phyloP scores from a whole-genome alignment of 2,329 filamentous ascomycete species.

The Colletotrichum noveboracense region DNA sequence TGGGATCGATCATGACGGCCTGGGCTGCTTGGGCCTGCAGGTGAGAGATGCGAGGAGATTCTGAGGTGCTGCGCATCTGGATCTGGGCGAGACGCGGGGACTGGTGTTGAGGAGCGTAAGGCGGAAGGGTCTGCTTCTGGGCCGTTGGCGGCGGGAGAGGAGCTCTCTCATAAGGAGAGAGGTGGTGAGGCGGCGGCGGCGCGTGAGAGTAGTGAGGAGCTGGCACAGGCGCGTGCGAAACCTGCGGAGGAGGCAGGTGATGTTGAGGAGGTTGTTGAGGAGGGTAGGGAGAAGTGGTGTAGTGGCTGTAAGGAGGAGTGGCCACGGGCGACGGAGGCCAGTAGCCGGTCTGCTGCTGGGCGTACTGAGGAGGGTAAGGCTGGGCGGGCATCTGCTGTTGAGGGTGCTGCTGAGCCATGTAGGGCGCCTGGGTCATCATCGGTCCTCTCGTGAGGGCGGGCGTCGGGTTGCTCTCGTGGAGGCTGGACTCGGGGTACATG shows the following conservation, averaged over 20 bases:
- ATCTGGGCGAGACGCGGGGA: constrained; percentile 32
- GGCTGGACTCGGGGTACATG: constrained; percentile 95
- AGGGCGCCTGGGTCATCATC: constrained; percentile 55
- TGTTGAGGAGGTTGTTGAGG: constrained; percentile 28
- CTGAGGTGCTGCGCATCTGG: constrained; percentile 26
- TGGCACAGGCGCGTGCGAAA: constrained; percentile 31
- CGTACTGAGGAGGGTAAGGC: constrained; percentile 44
- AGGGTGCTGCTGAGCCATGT: constrained; percentile 29
- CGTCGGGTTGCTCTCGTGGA: constrained; percentile 82
- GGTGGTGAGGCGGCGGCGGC: constrained; percentile 18
- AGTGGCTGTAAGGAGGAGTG: constrained; percentile 59
- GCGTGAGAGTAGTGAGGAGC: constrained; percentile 31
- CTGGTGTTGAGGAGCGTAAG: constrained; percentile 36
- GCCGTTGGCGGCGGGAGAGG: constrained; percentile 41
- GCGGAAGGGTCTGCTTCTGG: constrained; percentile 29
- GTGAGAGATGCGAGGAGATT: constrained; percentile 50
- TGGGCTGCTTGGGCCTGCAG: constrained; percentile 48
- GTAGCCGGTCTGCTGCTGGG: constrained; percentile 44
- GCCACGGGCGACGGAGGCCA: constrained; percentile 63
- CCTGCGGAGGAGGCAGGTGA: constrained; percentile 25
- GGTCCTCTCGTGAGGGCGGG: constrained; percentile 82
- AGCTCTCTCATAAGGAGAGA: constrained; percentile 35
- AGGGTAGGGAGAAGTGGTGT: constrained; percentile 42
- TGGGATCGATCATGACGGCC: constrained; percentile 44
- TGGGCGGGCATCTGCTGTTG: constrained; percentile 42